phyloP scores from a whole-genome alignment of 805 yeast genomes.

The Nakazawaea pomicola region DNA sequence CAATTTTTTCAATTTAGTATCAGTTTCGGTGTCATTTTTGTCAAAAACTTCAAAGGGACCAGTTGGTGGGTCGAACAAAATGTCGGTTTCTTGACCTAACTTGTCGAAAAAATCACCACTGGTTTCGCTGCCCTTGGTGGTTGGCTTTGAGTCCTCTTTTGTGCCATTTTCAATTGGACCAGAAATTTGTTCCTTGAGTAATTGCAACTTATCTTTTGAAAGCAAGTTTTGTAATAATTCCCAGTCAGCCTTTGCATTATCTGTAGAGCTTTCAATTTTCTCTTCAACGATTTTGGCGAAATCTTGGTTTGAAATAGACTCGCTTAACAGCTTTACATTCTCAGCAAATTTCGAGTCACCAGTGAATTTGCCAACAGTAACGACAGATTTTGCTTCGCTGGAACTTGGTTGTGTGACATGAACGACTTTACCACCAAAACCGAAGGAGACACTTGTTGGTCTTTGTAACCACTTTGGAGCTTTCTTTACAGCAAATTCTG shows the following conservation, averaged over 20 bases:
- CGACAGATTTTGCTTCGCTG: conserved; percentile 33
- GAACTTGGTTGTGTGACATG: conserved; percentile 35
- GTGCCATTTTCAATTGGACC: conserved; percentile 9
- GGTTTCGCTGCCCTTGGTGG: conserved; percentile 19
- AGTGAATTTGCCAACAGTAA: conserved; percentile 38
- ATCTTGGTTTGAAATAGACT: conserved; percentile 54
- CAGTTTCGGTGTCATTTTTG: conserved; percentile 32
- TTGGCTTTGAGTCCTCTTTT: conserved; percentile 16
- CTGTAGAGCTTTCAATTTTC: conserved; percentile 38
- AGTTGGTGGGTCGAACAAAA: conserved; percentile 37
- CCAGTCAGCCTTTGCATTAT: conserved; percentile 57
- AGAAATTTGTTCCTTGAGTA: conserved; percentile 40
- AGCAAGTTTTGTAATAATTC: conserved; percentile 48
- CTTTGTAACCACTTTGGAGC: conserved; percentile 88
- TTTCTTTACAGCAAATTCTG: conserved; percentile 64
- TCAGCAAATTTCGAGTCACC: conserved; percentile 30
- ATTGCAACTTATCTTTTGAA: conserved; percentile 42
- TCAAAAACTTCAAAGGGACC: conserved; percentile 45
- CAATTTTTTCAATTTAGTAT: conserved; percentile 40
- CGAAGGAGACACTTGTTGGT: conserved; percentile 75
- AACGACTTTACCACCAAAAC: conserved; percentile 89
- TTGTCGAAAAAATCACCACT: conserved; percentile 32
- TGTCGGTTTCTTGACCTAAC: conserved; percentile 4
- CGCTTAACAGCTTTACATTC: conserved; percentile 37
- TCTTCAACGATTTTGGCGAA: conserved; percentile 50